Base-by-base conservation (phyloP, 306 rosid species). In the Cicer judaicum region DNA sequence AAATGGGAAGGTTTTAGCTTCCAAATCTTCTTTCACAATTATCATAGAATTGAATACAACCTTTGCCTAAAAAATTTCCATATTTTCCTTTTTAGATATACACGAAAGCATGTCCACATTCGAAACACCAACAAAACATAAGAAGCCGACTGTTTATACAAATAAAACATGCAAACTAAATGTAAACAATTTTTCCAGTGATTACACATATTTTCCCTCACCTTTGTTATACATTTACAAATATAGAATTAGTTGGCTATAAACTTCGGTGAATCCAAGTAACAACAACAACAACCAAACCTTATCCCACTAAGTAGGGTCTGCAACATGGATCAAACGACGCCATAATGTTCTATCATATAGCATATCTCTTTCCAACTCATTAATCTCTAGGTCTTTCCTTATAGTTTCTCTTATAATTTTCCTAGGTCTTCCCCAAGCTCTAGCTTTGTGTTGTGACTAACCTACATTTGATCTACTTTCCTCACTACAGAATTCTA, bases 31-130 rank as follows among this genome's bases (percentile, higher is more conserved):
- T 29, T 29, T 29, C 36, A 29, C 36, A 29, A 29, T 48, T 24
- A 57, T 24, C 49, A 21, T 55, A 15, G 42, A 57, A 66, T 78
- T 79, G 64, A 71, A 67, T 70, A 15, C 21, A 55, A 5, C 50
- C 13, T n/a, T 70, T 3, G 13, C 47, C 56, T 78, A 16, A 61
- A 42, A 24, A 5, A 6, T 21, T 21, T 5, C 7, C 7, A 19
- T 9, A 6, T 9, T 55, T 19, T 6, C 40, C 64, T 59, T 53
- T 53, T 19, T 13, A 55, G 38, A 55, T 55, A 55, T 55, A 7
- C 13, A 18, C 10, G 7, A 19, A 54, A 55, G 36, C 7, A 19
- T 10, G 34, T 24, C 38, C 62, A 55, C 38, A 55, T 55, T 19
- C 38, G 2, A 3, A 55, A 19, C 38, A 19, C 13, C n/a, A 19